phyloP scores from a whole-genome alignment of 2,329 filamentous ascomycete genomes.

The Penicillium sp. region DNA sequence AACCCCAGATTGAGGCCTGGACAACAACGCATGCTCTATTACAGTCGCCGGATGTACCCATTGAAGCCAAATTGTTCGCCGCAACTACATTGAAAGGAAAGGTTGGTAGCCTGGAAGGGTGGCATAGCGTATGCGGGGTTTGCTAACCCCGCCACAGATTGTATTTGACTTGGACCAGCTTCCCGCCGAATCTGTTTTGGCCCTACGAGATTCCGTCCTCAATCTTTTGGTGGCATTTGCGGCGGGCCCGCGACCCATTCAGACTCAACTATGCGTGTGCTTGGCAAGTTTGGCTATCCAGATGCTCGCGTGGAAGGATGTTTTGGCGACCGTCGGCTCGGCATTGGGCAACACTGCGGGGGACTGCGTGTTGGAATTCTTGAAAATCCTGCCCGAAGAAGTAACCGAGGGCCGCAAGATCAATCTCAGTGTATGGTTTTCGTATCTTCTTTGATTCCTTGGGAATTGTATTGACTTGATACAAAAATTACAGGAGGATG shows the following conservation, averaged over 20 bases:
- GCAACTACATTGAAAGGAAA: conserved; percentile 97
- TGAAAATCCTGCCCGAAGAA: conserved; percentile 95
- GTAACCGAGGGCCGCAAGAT: conserved; percentile 99
- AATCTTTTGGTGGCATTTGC: conserved; percentile 74
- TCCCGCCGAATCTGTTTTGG: conserved; percentile 64
- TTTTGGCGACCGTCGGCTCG: conserved; percentile 72
- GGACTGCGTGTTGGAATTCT: conserved; percentile 87
- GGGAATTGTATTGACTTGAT: not conserved
- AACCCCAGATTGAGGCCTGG: conserved; percentile 75
- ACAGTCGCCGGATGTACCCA: conserved; percentile 66
- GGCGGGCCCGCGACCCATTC: conserved; percentile 71
- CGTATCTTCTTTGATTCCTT: conserved; percentile 51
- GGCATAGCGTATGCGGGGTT: not conserved
- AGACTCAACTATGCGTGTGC: conserved; percentile 91
- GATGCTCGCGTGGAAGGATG: conserved; percentile 93
- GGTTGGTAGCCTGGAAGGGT: conserved; percentile 49
- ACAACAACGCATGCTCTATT: conserved; percentile 78
- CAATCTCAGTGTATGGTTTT: conserved; percentile 62
- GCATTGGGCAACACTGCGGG: conserved; percentile 66
- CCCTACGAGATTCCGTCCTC: conserved; percentile 77
- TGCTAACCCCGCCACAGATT: conserved; percentile 56
- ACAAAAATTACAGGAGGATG: conserved; percentile 64
- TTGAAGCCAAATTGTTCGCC: conserved; percentile 88
- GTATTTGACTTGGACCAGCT: conserved; percentile 93
- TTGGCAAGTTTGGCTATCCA: conserved; percentile 92